A percentile compares a stretch with the other conserved stretches of the same genome.
These are phyloP conservation scores for Saturnispora serradocipensis DNA, from an alignment of 805 yeast species.

Conservation along the genomic window DNA sequence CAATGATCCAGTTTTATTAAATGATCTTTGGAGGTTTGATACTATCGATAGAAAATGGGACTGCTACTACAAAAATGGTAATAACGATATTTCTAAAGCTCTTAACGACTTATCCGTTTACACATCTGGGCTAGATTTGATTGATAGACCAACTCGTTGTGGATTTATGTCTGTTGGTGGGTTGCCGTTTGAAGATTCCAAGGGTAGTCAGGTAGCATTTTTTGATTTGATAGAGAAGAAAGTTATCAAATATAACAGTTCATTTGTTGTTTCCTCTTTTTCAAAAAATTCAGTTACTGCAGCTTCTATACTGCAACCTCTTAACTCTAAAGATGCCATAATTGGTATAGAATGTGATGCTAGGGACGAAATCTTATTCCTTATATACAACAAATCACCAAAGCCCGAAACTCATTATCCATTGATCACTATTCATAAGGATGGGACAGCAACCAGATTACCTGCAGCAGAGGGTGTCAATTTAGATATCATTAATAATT, in stretches of 20 bases:
- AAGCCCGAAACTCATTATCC: not conserved
- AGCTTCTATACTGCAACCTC: not conserved
- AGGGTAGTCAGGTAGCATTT: not conserved
- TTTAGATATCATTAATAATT: constrained; percentile 8
- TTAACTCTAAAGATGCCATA: not conserved
- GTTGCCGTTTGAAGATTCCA: not conserved
- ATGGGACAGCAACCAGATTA: not conserved
- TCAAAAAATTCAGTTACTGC: constrained; percentile 7
- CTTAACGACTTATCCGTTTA: constrained; percentile 45
- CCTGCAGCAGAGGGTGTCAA: not conserved
- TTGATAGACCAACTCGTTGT: constrained; percentile 32
- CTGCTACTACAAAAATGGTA: constrained; percentile 34
- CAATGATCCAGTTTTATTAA: constrained; percentile 35
- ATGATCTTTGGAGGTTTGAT: constrained; percentile 65
- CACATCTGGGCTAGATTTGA: constrained; percentile 30
- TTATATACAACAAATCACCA: not conserved
- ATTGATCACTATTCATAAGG: not conserved
- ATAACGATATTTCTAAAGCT: constrained; percentile 24
- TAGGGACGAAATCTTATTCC: not conserved
- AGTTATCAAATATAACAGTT: not conserved
- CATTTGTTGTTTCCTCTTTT: constrained; percentile 19
- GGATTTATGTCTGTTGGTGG: constrained; percentile 53
- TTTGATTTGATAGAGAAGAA: not conserved
- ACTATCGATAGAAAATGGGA: constrained; percentile 45
- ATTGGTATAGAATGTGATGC: not conserved